A percentile compares a stretch with the other conserved stretches of the same genome.
Conservation (phyloP, 495 filamentous ascomycete genomes). For the Podospora comata region DNA sequence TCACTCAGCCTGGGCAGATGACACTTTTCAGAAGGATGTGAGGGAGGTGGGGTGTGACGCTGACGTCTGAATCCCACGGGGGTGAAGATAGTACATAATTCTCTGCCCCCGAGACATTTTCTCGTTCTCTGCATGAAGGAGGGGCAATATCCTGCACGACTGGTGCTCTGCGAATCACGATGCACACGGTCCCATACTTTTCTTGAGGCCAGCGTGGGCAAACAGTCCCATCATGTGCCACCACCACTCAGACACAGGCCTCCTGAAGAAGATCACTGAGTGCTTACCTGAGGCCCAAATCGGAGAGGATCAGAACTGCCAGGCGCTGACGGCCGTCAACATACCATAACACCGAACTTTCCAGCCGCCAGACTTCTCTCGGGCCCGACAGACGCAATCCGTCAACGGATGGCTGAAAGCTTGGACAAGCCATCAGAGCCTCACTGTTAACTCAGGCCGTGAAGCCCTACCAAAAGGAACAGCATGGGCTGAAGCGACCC, state of each 20-base stretch:
- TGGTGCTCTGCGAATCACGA: neutral
- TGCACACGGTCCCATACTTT: neutral
- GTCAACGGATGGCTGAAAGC: neutral
- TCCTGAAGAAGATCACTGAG: neutral
- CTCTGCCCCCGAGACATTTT: neutral
- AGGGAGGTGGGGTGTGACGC: constrained; percentile 4
- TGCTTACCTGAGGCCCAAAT: too few relatives aligned
- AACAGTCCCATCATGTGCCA: neutral
- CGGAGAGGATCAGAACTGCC: neutral
- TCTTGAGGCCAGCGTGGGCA: neutral
- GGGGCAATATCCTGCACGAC: neutral
- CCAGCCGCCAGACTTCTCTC: constrained; percentile 10
- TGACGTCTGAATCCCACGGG: neutral
- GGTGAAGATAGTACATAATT: neutral
- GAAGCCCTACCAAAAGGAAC: constrained; percentile 18
- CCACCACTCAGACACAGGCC: neutral
- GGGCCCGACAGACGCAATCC: neutral
- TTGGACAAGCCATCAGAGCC: constrained; percentile 10
- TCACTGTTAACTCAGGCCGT: constrained; percentile 18
- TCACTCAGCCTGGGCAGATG: neutral
- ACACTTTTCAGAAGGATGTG: neutral
- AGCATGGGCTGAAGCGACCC: constrained; percentile 12
- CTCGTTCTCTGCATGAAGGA: neutral
- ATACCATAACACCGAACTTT: neutral
- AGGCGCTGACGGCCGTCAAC: constrained; percentile 2